These are phyloP conservation scores for Trametes elegans DNA, from an alignment of 768 basidiomycete species.

Conservation along the genomic window DNA sequence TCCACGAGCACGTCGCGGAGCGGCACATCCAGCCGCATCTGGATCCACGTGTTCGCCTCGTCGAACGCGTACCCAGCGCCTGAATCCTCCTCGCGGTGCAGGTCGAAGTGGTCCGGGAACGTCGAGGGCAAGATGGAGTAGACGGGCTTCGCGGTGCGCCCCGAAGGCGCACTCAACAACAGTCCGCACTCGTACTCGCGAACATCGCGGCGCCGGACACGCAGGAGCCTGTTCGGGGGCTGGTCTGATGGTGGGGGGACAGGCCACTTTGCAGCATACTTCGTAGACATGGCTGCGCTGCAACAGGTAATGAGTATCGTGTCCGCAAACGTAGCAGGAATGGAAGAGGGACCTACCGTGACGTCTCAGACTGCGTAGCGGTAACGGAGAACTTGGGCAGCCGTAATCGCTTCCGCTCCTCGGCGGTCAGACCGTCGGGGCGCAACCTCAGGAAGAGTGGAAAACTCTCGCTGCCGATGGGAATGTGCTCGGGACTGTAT, in stretches of 20 bases:
- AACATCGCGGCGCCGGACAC: conserved; percentile 48
- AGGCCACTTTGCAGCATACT: conserved; percentile 48
- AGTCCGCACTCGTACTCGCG: conserved; percentile 49
- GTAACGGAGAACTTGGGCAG: conserved; percentile 55
- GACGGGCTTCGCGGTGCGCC: conserved; percentile 40
- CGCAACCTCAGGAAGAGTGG: conserved; percentile 62
- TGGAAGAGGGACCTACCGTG: conserved; percentile 49
- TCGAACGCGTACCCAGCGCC: conserved; percentile 37
- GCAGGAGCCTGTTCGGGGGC: conserved; percentile 62
- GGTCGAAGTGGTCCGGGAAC: conserved; percentile 42
- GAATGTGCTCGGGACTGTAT: conserved; percentile 55
- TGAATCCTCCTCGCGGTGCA: conserved; percentile 49
- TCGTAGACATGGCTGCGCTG: conserved; percentile 43
- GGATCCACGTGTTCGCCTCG: conserved; percentile 48
- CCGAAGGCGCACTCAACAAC: conserved; percentile 15
- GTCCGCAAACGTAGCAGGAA: not conserved
- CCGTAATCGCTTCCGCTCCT: conserved; percentile 53
- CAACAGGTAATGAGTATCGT: not conserved
- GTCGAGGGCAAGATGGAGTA: conserved; percentile 50
- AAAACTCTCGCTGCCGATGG: conserved; percentile 45
- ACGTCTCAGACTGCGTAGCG: conserved; percentile 63
- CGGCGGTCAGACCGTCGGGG: conserved; percentile 47
- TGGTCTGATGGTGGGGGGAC: conserved; percentile 56
- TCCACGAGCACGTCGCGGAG: conserved; percentile 34
- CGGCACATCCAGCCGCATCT: conserved; percentile 54